Percentiles rank a stretch among this genome's conserved stretches.
Evolutionary conservation across 2,329 filamentous ascomycete genomes (phyloP).

Genomic region (Nigrospora osmanthi): DNA sequence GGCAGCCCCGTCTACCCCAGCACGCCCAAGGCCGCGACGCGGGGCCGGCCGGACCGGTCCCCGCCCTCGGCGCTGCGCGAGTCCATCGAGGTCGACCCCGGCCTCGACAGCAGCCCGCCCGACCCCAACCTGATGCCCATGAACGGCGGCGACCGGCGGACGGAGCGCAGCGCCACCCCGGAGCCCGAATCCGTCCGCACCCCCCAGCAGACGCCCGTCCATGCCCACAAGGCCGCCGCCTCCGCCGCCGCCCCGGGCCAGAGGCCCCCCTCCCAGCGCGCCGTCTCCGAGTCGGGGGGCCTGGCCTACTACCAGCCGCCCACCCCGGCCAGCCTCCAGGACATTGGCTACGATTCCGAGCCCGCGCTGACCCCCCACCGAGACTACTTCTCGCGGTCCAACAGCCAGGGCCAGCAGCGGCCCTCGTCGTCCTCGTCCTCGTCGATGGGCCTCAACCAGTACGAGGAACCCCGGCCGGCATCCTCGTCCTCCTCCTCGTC

Average conservation of each 20-base stretch:
- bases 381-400: not conserved
- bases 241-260: not conserved
- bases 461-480: not conserved
- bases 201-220: conserved; percentile 8
- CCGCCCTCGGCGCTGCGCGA: not conserved
- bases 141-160: not conserved
- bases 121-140: not conserved
- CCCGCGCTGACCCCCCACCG: conserved; percentile 14
- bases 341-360: conserved; percentile 24
- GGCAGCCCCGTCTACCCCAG: conserved; percentile 18
- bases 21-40: conserved; percentile 10
- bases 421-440: not conserved
- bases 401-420: not conserved
- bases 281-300: conserved; percentile 12
- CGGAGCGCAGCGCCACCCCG: conserved; percentile 1
- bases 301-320: conserved; percentile 11
- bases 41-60: not conserved
- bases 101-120: not conserved
- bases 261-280: conserved; percentile 2
- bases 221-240: not conserved
- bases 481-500: not conserved
- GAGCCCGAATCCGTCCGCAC: conserved; percentile 4
- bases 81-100: not conserved
- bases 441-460: not conserved
- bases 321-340: conserved; percentile 17